Conservation (phyloP, 1,284 basidiomycete species). For the Heterobasidion parviporum region DNA sequence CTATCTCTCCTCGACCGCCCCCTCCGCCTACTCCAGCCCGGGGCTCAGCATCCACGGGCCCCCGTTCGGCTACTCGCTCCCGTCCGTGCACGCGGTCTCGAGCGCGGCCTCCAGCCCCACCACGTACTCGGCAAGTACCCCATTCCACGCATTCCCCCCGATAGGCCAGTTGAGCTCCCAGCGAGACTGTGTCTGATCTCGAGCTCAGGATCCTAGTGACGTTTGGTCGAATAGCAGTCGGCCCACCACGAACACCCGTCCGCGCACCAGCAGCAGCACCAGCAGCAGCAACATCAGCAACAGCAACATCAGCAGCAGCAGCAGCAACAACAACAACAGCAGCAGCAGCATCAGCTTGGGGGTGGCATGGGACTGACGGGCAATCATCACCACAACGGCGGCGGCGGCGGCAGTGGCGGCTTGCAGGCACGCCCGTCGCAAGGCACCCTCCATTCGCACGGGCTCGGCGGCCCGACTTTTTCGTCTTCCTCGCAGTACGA, state of each 20-base stretch:
- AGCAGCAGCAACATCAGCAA: constrained; percentile 1
- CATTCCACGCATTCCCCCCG: constrained; percentile 22
- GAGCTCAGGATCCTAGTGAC: constrained; percentile 42
- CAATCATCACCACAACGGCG: not conserved
- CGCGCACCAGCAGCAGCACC: constrained; percentile 29
- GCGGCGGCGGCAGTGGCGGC: no score
- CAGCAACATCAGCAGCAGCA: constrained; percentile 9
- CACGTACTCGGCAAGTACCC: constrained; percentile 73
- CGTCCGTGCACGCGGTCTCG: constrained; percentile 27
- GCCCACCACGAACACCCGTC: constrained; percentile 36
- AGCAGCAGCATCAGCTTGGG: not conserved
- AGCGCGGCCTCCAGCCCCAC: constrained; percentile 62
- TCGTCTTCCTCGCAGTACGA: constrained; percentile 18
- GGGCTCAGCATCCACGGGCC: constrained; percentile 20
- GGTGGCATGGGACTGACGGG: constrained; percentile 4
- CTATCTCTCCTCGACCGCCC: constrained; percentile 7
- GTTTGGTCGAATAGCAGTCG: constrained; percentile 44
- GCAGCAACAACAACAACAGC: constrained; percentile 6
- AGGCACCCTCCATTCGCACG: constrained; percentile 4
- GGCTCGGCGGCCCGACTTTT: constrained; percentile 18
- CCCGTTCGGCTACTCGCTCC: constrained; percentile 56
- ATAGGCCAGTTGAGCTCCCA: constrained; percentile 17
- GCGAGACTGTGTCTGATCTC: constrained; percentile 19
- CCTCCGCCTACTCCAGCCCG: constrained; percentile 11
- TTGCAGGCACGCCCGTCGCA: not conserved